Evolutionary conservation across 1,284 basidiomycete species (phyloP).

Genomic region (Ustilago nuda): DNA sequence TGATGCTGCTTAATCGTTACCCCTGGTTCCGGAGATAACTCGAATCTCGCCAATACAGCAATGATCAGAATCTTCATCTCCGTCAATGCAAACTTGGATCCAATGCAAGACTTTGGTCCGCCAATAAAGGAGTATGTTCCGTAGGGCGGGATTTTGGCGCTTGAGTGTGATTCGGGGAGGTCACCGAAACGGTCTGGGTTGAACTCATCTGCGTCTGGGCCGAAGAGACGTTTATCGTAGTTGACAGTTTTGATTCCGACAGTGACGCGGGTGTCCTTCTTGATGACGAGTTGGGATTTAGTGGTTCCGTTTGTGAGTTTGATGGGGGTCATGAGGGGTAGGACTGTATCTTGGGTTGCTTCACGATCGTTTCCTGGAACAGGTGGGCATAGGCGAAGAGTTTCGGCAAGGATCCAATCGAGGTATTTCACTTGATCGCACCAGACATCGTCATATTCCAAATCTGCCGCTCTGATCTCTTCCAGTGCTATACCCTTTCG

Average conservation of each 20-base stretch:
- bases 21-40: slow-evolving; percentile 33
- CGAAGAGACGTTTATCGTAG: slow-evolving; percentile 54
- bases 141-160: slow-evolving; percentile 50
- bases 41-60: slow-evolving; percentile 29
- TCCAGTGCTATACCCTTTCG: slow-evolving; percentile 38
- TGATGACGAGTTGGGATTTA: slow-evolving; percentile 45
- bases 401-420: slow-evolving; percentile 58
- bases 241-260: slow-evolving; percentile 60
- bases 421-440: slow-evolving; percentile 52
- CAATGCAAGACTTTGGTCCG: slow-evolving; percentile 57
- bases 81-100: slow-evolving; percentile 49
- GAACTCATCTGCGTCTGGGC: slow-evolving; percentile 58
- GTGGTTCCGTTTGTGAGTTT: slow-evolving; percentile 69
- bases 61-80: slow-evolving; percentile 55
- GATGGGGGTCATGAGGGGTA: slow-evolving; percentile 57
- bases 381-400: slow-evolving; percentile 58
- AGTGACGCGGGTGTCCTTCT: slow-evolving; percentile 54
- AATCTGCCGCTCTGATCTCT: slow-evolving; percentile 26
- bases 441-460: slow-evolving; percentile 54
- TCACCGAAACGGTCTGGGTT: slow-evolving; percentile 60
- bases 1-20: slow-evolving; percentile 39
- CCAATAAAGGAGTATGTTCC: slow-evolving; percentile 47
- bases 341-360: slow-evolving; percentile 41
- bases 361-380: slow-evolving; percentile 59
- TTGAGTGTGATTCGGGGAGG: slow-evolving; percentile 36